These are phyloP conservation scores for Deuterostichococcus epilithicus DNA, from an alignment of 139 green algal genomes.

Conservation along the genomic window DNA sequence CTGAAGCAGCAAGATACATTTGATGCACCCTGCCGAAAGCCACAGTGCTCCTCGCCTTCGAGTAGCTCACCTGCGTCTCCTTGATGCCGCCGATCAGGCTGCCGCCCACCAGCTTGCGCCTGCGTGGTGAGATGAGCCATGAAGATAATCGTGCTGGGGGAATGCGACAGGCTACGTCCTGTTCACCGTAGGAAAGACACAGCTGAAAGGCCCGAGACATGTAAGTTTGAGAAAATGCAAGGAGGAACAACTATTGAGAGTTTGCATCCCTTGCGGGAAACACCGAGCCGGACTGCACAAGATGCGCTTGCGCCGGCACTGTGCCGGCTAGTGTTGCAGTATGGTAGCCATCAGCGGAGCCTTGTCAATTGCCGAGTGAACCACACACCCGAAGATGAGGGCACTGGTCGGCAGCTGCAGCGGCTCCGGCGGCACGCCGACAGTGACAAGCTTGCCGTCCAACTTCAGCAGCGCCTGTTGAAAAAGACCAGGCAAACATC, in stretches of 20 bases:
- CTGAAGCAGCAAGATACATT: background rate
- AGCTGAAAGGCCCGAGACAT: too few species aligned
- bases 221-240: too few species aligned
- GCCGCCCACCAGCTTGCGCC: constrained; percentile 27
- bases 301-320: too few species aligned
- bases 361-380: too few species aligned
- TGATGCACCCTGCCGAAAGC: background rate
- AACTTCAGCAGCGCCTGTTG: background rate
- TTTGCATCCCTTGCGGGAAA: too few species aligned
- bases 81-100: constrained; percentile 64
- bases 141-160: too few species aligned
- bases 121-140: background rate
- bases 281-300: too few species aligned
- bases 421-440: constrained; percentile 41
- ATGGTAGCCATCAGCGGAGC: too few species aligned
- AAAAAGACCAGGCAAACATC: background rate
- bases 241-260: too few species aligned
- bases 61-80: constrained; percentile 80
- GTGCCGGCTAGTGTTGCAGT: too few species aligned
- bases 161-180: too few species aligned
- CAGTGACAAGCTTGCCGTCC: constrained; percentile 47
- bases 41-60: constrained; percentile 61
- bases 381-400: constrained; percentile 16
- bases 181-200: too few species aligned
- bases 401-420: constrained; percentile 9